phyloP scores from a whole-genome alignment of 2,329 filamentous ascomycete species.

The Coniella vitis region DNA sequence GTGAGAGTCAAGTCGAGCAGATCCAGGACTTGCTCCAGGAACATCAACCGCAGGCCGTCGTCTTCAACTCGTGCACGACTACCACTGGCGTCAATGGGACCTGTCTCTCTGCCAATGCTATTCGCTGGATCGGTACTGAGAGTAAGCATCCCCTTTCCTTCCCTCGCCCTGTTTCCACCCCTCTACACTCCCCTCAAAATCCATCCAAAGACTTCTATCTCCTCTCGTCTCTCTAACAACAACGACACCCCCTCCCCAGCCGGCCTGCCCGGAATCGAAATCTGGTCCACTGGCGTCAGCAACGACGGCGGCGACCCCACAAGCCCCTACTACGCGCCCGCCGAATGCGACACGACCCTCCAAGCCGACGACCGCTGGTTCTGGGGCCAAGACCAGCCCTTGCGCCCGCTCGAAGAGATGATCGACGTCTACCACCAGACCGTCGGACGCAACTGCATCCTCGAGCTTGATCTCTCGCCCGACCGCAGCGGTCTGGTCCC shows the following conservation, averaged over 20 bases:
- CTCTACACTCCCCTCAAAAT: too few species aligned
- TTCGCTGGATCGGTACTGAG: conserved; percentile 22
- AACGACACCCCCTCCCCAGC: too few species aligned
- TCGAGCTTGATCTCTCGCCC: conserved; percentile 21
- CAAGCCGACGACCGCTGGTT: conserved; percentile 22
- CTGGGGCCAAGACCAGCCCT: conserved; percentile 19
- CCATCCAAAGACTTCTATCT: not conserved
- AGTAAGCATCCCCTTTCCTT: not conserved
- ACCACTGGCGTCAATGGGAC: conserved; percentile 11
- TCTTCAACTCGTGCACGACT: conserved; percentile 21
- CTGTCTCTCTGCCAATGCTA: conserved; percentile 18
- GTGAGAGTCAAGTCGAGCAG: conserved; percentile 17
- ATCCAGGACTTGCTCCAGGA: conserved; percentile 18
- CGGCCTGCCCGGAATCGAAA: conserved; percentile 20
- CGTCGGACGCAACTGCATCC: conserved; percentile 22
- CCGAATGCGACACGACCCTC: conserved; percentile 22
- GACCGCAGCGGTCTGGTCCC: conserved; percentile 21
- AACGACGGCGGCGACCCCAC: conserved; percentile 19
- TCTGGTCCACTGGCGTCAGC: conserved; percentile 21
- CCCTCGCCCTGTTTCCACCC: too few species aligned
- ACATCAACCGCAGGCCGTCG: conserved; percentile 19
- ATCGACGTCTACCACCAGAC: conserved; percentile 22
- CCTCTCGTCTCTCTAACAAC: too few species aligned
- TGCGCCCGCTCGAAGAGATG: conserved; percentile 19
- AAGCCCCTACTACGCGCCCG: conserved; percentile 19